Evolutionary conservation across 371 early-diverging fungal genomes (phyloP).

Genomic region (Choanephora cucurbitarum): DNA sequence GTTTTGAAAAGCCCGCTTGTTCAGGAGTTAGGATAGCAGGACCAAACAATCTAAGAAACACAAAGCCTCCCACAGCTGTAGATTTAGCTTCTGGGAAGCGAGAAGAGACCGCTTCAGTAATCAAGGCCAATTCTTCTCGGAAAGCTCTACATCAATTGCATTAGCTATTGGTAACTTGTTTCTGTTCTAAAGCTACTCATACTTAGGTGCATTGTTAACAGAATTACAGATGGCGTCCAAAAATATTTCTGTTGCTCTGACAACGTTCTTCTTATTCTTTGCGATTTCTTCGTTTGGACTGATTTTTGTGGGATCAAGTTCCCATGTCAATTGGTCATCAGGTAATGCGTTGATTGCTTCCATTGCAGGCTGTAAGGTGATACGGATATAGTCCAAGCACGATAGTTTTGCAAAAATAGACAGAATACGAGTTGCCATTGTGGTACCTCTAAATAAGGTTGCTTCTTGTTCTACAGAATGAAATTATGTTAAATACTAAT

Average conservation of each 20-base stretch:
- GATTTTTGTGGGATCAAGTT: constrained; percentile 83
- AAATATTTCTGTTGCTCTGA: constrained; percentile 71
- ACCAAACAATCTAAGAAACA: constrained; percentile 92
- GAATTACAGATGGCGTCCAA: constrained; percentile 83
- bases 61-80: constrained; percentile 91
- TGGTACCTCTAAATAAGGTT: constrained; percentile 89
- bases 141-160: constrained; percentile 53
- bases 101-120: constrained; percentile 74
- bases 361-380: constrained; percentile 79
- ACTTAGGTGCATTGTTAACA: constrained; percentile 64
- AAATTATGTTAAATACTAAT: background rate
- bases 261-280: constrained; percentile 78
- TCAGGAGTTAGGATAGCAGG: constrained; percentile 92
- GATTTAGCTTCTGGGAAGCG: constrained; percentile 84
- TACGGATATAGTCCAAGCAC: constrained; percentile 79
- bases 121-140: constrained; percentile 75
- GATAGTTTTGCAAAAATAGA: constrained; percentile 76
- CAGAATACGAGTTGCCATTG: constrained; percentile 86
- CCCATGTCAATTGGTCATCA: constrained; percentile 60
- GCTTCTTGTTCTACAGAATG: constrained; percentile 67
- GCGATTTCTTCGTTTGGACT: constrained; percentile 58
- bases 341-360: constrained; percentile 52
- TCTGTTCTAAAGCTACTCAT: constrained; percentile 2
- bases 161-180: background rate
- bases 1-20: constrained; percentile 50